Evolutionary conservation across 768 basidiomycete genomes (phyloP).

Genomic region (Suillus decipiens): DNA sequence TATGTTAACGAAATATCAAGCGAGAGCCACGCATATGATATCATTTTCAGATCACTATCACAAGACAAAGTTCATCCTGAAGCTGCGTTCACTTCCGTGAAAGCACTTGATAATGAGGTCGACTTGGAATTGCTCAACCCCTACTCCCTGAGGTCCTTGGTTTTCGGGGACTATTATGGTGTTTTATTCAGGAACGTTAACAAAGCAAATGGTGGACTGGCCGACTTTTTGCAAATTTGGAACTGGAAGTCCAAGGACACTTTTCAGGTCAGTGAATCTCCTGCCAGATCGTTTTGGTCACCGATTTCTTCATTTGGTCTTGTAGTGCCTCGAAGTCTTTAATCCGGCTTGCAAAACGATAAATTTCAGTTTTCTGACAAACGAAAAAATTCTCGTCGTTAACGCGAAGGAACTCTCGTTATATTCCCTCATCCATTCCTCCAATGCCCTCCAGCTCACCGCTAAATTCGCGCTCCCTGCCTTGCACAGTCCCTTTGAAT

Average conservation of each 20-base stretch:
- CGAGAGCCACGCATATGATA: background rate
- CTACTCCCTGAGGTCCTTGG: background rate
- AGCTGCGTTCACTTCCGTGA: slow-evolving; percentile 14
- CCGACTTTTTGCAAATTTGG: background rate
- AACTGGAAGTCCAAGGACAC: background rate
- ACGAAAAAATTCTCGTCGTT: background rate
- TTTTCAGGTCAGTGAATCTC: background rate
- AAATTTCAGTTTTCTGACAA: background rate
- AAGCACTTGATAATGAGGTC: background rate
- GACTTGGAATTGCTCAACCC: background rate
- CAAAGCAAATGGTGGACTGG: background rate
- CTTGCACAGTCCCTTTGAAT: background rate
- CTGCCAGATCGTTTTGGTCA: background rate
- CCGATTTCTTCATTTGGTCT: no score
- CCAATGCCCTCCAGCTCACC: background rate
- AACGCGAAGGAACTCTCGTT: background rate
- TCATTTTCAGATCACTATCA: background rate
- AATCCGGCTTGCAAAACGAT: background rate
- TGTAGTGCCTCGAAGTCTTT: background rate
- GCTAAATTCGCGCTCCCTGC: background rate
- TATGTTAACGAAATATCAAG: background rate
- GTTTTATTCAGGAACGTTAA: background rate
- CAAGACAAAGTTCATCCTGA: slow-evolving; percentile 12
- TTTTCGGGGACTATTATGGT: background rate
- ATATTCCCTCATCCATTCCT: background rate